These are phyloP conservation scores for Corymbia citriodora DNA, from an alignment of 441 rosid genomes.

Conservation along the genomic window DNA sequence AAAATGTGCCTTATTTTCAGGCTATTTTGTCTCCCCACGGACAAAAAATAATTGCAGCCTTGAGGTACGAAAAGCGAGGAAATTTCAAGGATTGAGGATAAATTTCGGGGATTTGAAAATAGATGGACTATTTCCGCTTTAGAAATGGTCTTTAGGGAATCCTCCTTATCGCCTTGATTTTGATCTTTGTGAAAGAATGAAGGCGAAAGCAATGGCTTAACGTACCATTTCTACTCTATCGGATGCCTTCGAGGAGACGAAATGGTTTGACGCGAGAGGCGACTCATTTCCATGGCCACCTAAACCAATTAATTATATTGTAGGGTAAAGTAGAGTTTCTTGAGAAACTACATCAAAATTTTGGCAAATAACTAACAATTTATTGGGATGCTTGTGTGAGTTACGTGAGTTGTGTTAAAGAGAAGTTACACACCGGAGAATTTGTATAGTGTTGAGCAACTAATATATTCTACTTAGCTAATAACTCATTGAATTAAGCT, in stretches of 20 bases:
- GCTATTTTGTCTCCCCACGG: background rate
- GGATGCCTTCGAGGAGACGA: background rate
- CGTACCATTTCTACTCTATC: fast-evolving
- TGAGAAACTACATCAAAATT: background rate
- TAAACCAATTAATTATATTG: background rate
- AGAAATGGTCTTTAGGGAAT: background rate
- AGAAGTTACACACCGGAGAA: too few species aligned
- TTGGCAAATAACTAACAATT: too few species aligned
- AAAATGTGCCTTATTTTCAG: background rate
- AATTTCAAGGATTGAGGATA: too few species aligned
- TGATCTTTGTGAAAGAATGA: background rate
- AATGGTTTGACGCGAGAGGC: background rate
- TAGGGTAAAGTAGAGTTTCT: background rate
- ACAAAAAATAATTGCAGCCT: background rate
- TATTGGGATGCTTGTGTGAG: background rate
- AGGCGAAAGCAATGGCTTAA: background rate
- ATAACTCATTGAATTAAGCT: background rate
- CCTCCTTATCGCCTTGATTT: background rate
- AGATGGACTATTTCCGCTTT: background rate
- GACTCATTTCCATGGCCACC: background rate
- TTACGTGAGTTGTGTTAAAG: background rate
- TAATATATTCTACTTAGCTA: too few species aligned
- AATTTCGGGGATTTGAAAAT: background rate
- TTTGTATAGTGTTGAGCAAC: too few species aligned
- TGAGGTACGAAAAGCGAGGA: background rate